Conservation (phyloP, 331 rosid genomes). For the Quercus lobata region DNA sequence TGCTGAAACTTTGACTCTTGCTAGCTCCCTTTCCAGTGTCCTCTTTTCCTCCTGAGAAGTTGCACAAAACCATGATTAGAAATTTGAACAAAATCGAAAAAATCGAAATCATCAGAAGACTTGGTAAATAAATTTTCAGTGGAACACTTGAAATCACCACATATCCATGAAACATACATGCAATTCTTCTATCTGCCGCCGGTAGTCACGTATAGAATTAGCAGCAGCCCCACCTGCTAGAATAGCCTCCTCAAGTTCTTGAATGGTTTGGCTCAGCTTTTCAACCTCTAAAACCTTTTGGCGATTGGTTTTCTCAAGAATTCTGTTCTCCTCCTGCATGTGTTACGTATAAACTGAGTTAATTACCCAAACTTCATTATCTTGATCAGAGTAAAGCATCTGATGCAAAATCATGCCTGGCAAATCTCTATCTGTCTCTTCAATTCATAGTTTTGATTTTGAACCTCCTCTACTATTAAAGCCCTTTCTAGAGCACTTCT, state of each 20-base stretch:
- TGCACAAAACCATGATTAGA: slow-evolving; percentile 9
- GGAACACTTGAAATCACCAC: background rate
- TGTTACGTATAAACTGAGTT: slow-evolving; percentile 16
- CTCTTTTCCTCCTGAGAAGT: slow-evolving; percentile 80
- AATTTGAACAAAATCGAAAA: background rate
- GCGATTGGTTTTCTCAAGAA: slow-evolving; percentile 81
- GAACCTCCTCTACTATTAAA: slow-evolving; percentile 95
- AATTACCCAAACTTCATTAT: background rate
- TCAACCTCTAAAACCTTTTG: slow-evolving; percentile 89
- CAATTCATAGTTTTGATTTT: slow-evolving; percentile 83
- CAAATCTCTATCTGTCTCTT: slow-evolving; percentile 96
- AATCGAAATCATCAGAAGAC: background rate
- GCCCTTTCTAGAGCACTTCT: slow-evolving; percentile 85
- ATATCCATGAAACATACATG: slow-evolving; percentile 39
- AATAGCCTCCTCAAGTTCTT: slow-evolving; percentile 83
- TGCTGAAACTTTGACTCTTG: slow-evolving; percentile 81
- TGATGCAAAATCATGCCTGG: slow-evolving; percentile 53
- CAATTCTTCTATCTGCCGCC: slow-evolving; percentile 62
- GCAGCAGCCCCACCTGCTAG: slow-evolving; percentile 74
- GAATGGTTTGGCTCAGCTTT: slow-evolving; percentile 86
- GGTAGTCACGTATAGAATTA: slow-evolving; percentile 70
- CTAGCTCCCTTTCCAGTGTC: slow-evolving; percentile 87
- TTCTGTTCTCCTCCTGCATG: slow-evolving; percentile 90
- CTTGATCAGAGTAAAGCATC: slow-evolving; percentile 9
- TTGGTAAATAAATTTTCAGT: background rate